Evolutionary conservation across 306 rosid genomes (phyloP).

Genomic region (Cucumis melo): DNA sequence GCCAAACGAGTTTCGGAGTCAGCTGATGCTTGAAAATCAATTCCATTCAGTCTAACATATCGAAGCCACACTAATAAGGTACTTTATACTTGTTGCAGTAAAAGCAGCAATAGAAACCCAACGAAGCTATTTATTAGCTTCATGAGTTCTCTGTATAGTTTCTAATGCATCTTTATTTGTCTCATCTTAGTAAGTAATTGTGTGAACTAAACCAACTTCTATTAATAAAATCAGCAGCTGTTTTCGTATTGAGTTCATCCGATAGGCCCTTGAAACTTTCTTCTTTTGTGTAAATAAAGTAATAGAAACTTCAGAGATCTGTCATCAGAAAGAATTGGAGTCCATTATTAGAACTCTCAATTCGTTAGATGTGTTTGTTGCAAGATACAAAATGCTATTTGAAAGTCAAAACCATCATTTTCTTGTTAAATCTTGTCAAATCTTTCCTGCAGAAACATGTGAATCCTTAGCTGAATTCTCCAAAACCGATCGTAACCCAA

Average conservation of each 20-base stretch:
- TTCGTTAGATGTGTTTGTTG: too few relatives aligned
- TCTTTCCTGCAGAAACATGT: too few relatives aligned
- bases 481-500: too few relatives aligned
- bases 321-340: background rate
- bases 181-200: background rate
- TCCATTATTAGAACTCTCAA: too few relatives aligned
- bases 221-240: background rate
- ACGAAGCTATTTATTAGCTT: background rate
- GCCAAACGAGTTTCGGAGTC: slow-evolving; percentile 22
- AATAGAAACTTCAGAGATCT: background rate
- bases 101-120: background rate
- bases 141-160: background rate
- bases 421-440: too few relatives aligned
- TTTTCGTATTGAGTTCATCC: background rate
- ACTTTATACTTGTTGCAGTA: background rate
- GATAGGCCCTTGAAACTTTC: background rate
- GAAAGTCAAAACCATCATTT: too few relatives aligned
- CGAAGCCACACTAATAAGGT: background rate
- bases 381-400: too few relatives aligned
- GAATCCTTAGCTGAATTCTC: too few relatives aligned
- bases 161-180: background rate
- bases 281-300: background rate
- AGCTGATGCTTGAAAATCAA: slow-evolving; percentile 14
- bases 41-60: background rate
- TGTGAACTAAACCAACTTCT: background rate